Conservation (phyloP, 495 filamentous ascomycete genomes). For the Penicillium egyptiacum region DNA sequence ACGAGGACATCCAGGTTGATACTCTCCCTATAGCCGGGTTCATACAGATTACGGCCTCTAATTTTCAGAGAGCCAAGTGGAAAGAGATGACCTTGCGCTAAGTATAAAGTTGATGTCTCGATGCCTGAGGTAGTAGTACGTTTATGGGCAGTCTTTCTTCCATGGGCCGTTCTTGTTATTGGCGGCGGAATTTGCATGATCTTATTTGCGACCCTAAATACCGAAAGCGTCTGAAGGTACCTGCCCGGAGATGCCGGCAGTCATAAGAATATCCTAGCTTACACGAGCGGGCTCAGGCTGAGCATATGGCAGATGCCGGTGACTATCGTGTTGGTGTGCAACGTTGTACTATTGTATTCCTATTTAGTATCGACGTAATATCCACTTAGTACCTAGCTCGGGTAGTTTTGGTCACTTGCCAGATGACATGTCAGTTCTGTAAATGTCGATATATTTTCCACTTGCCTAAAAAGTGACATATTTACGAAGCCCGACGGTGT, state of each 20-base stretch:
- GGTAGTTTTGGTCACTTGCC: not conserved
- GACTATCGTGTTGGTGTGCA: not conserved
- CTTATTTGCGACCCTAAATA: too few species aligned
- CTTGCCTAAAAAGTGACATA: not conserved
- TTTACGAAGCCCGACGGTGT: not conserved
- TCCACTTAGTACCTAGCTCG: not conserved
- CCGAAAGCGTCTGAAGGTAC: too few species aligned
- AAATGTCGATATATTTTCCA: not conserved
- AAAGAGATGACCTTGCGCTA: not conserved
- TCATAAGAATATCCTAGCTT: too few species aligned
- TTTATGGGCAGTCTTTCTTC: not conserved
- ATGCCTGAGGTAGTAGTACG: not conserved
- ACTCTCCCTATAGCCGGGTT: not conserved
- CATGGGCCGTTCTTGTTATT: not conserved
- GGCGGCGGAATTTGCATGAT: too few species aligned
- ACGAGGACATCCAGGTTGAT: not conserved
- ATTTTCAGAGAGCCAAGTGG: not conserved
- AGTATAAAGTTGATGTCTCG: not conserved
- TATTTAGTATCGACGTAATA: not conserved
- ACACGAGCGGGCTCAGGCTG: too few species aligned
- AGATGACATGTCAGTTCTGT: not conserved
- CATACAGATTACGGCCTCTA: not conserved
- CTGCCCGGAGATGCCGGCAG: too few species aligned
- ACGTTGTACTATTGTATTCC: constrained; percentile 1
- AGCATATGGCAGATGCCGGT: not conserved